Base-by-base conservation (phyloP, 495 filamentous ascomycete species). In the Tricharina praecox region DNA sequence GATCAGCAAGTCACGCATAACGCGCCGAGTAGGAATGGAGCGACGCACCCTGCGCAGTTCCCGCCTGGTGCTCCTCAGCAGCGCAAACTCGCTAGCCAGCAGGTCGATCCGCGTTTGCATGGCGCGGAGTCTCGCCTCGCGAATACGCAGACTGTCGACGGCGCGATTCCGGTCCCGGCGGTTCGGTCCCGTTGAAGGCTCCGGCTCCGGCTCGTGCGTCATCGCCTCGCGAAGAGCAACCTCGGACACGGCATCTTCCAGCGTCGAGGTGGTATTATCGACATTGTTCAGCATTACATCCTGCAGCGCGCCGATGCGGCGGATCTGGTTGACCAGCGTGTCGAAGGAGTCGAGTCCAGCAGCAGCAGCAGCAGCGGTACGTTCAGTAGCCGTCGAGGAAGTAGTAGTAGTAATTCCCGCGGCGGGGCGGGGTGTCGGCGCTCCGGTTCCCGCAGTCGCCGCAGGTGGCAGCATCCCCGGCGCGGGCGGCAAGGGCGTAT, bases 31-130 rank as follows among this genome's bases (percentile, higher is more conserved):
- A n/a, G n/a, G n/a, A n/a, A n/a, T n/a, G n/a, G n/a, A n/a, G n/a
- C 33, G 18, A 56, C 45, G 21, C 21, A 57, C 55, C 30, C 55
- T 25, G 32, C 55, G 42, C 25, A 58, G 8, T 18, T 58, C 55
- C 41, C 55, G 46, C 20, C 55, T 49, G 2, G 55, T 50, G 18
- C 46, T 53, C 23, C 56, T 52, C 23, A 60, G 25, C 23, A 60
- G 32, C 24, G 47, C 45, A 43, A 60, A 60, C 34, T 60, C 56
- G 4, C 45, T 55, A 11, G 56, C 52, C 16, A 60, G 34, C 3
- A 60, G 45, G 10, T 60, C 56, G 19, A 60, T 59, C 18, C 56
- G 40, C 2, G 48, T 60, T 37, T 60, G 56, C 56, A 60, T 59
- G 4, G 56, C 56, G 5, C 56, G 33, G 5, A 60, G 23, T 11